Conservation (phyloP, 2,329 filamentous ascomycete genomes). For the Byssothecium circinans region DNA sequence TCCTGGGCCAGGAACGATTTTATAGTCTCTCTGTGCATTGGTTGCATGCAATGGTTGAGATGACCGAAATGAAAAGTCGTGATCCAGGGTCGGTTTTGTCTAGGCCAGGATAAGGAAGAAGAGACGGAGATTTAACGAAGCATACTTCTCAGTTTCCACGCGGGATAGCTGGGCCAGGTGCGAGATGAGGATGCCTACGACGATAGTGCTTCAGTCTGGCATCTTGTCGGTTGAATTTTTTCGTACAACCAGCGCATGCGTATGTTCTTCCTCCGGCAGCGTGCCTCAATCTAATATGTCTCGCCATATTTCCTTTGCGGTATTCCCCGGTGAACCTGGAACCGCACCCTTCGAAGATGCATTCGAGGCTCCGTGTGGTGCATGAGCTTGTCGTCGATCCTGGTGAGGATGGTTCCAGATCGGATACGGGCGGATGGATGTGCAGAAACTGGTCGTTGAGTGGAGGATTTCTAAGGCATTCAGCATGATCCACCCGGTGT, state of each 20-base stretch:
- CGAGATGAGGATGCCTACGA: constrained; percentile 5
- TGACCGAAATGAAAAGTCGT: neutral
- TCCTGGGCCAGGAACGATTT: neutral
- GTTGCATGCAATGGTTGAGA: neutral
- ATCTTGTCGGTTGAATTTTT: constrained; percentile 13
- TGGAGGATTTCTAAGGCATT: neutral
- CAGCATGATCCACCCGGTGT: too few species aligned
- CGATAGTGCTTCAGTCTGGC: constrained; percentile 19
- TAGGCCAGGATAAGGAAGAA: neutral
- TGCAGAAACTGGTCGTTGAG: neutral
- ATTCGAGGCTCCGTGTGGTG: neutral
- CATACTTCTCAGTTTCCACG: neutral
- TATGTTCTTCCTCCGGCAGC: neutral
- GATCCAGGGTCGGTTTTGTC: neutral
- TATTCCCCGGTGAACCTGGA: constrained; percentile 5
- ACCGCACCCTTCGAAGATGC: neutral
- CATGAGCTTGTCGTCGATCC: neutral
- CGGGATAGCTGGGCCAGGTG: neutral
- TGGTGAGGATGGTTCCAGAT: neutral
- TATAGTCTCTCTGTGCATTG: too few species aligned
- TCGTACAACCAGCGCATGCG: constrained; percentile 8
- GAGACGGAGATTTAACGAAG: neutral
- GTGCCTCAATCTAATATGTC: constrained; percentile 13
- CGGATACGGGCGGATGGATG: neutral
- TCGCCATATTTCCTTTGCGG: constrained; percentile 11